Evolutionary conservation across 116 monocot genomes (phyloP).

Genomic region (Dioscorea cayenensis): DNA sequence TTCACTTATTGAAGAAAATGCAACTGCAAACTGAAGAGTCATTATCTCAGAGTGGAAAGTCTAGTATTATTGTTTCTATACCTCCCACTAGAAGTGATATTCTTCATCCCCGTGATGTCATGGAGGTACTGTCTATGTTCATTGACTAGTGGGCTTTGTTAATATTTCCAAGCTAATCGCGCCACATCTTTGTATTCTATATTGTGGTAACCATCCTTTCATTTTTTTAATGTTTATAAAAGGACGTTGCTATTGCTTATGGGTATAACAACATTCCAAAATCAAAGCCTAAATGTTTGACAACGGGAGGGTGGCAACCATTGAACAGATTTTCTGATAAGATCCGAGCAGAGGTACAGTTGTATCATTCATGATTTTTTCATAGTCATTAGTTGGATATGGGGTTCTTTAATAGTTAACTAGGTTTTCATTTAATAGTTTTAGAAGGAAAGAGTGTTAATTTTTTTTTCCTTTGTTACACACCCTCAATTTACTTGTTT

Average conservation of each 20-base stretch:
- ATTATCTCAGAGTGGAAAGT: slow-evolving; percentile 13
- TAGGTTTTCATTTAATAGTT: no score
- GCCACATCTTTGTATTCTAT: not conserved
- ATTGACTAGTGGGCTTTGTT: not conserved
- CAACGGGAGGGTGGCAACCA: slow-evolving; percentile 63
- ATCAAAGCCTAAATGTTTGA: slow-evolving; percentile 62
- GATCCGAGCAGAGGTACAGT: slow-evolving; percentile 71
- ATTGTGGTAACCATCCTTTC: not conserved
- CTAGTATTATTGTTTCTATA: slow-evolving; percentile 44
- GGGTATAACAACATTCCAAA: slow-evolving; percentile 85
- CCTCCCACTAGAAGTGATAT: slow-evolving; percentile 98
- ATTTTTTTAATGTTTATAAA: slow-evolving; percentile 9
- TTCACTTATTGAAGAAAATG: slow-evolving; percentile 85
- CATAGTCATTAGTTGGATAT: not conserved
- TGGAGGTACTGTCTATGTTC: slow-evolving; percentile 50
- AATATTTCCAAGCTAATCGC: not conserved
- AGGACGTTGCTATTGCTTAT: slow-evolving; percentile 97
- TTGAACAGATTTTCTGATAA: slow-evolving; percentile 77
- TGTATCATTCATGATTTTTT: slow-evolving; percentile 3
- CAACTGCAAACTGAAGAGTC: slow-evolving; percentile 56
- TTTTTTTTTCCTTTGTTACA: no score
- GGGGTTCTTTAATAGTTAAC: no score
- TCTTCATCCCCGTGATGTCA: slow-evolving; percentile 86
- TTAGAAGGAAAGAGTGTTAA: no score
- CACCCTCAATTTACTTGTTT: no score